Percentiles rank a stretch among this genome's conserved stretches.
phyloP scores from a whole-genome alignment of 768 basidiomycete genomes.

The Calocybe indica region DNA sequence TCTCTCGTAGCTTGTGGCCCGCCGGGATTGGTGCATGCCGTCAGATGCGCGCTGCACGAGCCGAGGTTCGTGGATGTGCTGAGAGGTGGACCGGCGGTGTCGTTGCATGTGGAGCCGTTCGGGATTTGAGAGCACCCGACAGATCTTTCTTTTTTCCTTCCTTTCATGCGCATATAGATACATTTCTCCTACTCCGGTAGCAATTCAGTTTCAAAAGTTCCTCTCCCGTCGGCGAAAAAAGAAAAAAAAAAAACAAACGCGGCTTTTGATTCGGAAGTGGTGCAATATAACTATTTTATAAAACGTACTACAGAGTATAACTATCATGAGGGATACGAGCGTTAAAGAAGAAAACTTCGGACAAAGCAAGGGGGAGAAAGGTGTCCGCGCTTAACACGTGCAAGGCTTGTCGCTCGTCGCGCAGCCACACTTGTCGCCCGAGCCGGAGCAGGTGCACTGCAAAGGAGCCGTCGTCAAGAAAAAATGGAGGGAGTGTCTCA shows the following conservation, averaged over 20 bases:
- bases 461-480: not conserved
- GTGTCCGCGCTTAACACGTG: slow-evolving; percentile 19
- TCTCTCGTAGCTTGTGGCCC: slow-evolving; percentile 43
- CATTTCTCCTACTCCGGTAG: no score
- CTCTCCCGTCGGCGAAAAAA: no score
- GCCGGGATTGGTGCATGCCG: slow-evolving; percentile 27
- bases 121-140: slow-evolving; percentile 9
- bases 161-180: no score
- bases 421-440: slow-evolving; percentile 24
- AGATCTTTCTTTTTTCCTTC: no score
- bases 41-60: slow-evolving; percentile 31
- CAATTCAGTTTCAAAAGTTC: no score
- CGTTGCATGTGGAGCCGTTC: slow-evolving; percentile 41
- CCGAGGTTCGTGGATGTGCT: slow-evolving; percentile 31
- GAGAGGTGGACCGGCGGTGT: slow-evolving; percentile 38
- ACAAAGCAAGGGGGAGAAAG: not conserved
- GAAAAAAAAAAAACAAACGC: no score
- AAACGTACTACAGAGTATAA: no score
- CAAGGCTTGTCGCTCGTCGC: slow-evolving; percentile 24
- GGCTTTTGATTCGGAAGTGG: no score
- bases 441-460: slow-evolving; percentile 27
- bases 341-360: no score
- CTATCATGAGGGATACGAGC: no score
- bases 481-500: no score
- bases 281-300: no score